Conservation (phyloP, 164 flowering plant species). For the Piper betle region DNA sequence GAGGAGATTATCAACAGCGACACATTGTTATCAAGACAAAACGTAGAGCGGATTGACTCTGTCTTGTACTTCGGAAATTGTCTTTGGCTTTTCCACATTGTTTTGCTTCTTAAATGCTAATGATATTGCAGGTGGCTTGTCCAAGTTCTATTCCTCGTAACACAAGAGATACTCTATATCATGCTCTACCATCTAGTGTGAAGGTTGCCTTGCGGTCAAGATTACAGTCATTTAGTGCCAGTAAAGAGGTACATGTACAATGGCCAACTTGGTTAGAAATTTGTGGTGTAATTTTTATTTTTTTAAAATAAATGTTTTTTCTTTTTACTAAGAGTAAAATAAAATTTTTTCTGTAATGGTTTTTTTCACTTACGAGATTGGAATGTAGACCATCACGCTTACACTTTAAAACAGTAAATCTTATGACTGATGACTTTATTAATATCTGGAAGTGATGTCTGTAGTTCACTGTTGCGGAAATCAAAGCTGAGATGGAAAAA, state of each 20-base stretch:
- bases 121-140: conserved; percentile 31
- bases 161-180: conserved; percentile 46
- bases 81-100: neutral
- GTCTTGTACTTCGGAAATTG: neutral
- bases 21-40: neutral
- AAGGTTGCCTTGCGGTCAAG: conserved; percentile 40
- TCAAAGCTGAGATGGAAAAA: conserved; percentile 98
- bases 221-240: conserved; percentile 25
- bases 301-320: too few species aligned
- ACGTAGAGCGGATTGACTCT: neutral
- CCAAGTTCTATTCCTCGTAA: conserved; percentile 47
- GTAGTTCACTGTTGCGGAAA: conserved; percentile 71
- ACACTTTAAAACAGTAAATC: too few species aligned
- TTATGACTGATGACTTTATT: conserved; percentile 7
- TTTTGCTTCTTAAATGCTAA: neutral
- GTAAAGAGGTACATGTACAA: conserved; percentile 34
- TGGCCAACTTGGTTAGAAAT: neutral
- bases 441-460: neutral
- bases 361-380: too few species aligned
- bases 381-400: too few species aligned
- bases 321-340: neutral
- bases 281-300: neutral
- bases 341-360: too few species aligned
- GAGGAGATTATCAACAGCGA: neutral
- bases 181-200: conserved; percentile 39